Base-by-base conservation (phyloP, 192 early-diverging fungal species). In the Gigaspora rosea region DNA sequence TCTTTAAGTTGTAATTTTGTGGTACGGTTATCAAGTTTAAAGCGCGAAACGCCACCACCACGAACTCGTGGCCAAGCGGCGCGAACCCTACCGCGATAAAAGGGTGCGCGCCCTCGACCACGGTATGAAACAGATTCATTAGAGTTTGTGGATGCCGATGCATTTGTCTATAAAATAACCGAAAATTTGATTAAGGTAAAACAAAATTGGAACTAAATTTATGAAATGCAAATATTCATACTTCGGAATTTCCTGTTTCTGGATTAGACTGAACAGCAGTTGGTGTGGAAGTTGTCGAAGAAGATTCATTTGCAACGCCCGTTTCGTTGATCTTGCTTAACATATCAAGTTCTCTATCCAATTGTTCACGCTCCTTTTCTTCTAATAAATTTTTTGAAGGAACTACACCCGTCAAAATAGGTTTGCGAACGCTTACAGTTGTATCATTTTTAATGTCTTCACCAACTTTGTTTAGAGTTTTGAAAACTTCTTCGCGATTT, bases 1-100 rank as follows among this genome's bases (percentile, higher is more conserved):
- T 88, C 84, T 57, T 91, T 86, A 20, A 94, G 76, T 63, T 86
- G 76, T 20, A 94, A 61, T 78, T 90, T 94, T 35, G 90, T 90
- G 1, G 93, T 80, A 11, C 93, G 87, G 72, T 94, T 91, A 81
- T 94, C 93, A 32, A 94, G 79, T 11, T 83, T 82, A n/a, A 83
- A 84, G 58, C 85, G 78, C 49, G n/a, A n/a, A n/a, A 78, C 80
- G 22, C 80, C 81, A 46, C 78, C 81, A n/a, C 80, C 84, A 47
- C 82, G 80, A 50, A 59, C 77, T 48, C 76, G 54, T 71, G 64
- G 81, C 78, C 80, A 82, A 47, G 79, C 73, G 8, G 83, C 87
- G 13, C 85, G 85, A 56, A 83, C 81, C 41, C 90, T 83, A 57
- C 83, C 82, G 67, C 83, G 84, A 63, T 70, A 78, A 27, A 72